Evolutionary conservation across 768 basidiomycete genomes (phyloP), one percentile per base, ranked within the genome.

Genomic region (Pholiota microspora): DNA sequence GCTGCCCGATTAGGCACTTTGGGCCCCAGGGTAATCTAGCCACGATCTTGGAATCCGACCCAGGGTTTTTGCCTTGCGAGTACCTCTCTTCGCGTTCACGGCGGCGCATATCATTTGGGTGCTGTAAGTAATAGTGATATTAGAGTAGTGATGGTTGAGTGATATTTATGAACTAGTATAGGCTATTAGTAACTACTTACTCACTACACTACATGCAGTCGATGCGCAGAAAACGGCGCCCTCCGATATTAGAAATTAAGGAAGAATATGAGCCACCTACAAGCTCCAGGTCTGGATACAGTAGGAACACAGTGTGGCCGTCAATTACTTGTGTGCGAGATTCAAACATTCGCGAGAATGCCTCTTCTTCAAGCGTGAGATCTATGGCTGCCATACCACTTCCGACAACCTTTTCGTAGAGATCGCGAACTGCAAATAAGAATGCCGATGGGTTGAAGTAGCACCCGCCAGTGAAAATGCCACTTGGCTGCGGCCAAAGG

Each of bases 21-120:
- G 25, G 55, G 46, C 18, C 49, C 40, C 55, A 50, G 55, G 55
- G 55, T 24, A 18, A 42, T 56, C 49, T 12, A n/a, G n/a, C 31
- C 23, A 5, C 16, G 12, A 7, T 27, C 6, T n/a, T 40, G 16
- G 9, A 25, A 24, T 23, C 15, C 42, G n/a, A 27, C 16, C 29
- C 55, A 56, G 55, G 55, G 55, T 13, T 16, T 51, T 56, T 49
- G 49, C 7, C 28, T 47, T 38, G 55, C 25, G 38, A 34, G 32
- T 35, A 9, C 49, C 18, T 36, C 3, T 38, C 4, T 12, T 16
- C 13, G 13, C 36, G 36, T 10, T 16, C 7, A 16, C 12, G 36
- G 7, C 3, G 7, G 15, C 2, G 36, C 36, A 16, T 7, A 16
- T 3, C 36, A n/a, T n/a, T n/a, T n/a, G 29, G 12, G 3, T 16